Conservation (phyloP, 169 alveolate species). For the Miamiensis avidus region DNA sequence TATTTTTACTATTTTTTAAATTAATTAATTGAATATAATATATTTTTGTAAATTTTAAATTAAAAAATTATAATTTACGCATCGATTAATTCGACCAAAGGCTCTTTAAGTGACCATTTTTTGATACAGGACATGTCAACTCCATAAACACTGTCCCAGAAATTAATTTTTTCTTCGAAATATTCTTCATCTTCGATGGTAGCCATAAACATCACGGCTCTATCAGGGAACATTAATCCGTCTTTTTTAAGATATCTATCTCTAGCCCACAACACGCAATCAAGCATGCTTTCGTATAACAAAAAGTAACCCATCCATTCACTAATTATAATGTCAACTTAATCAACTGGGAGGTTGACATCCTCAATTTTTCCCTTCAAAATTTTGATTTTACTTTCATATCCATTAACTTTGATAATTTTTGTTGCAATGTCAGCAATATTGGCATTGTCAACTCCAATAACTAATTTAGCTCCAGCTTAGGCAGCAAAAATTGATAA, state of each 20-base stretch:
- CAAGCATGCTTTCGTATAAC: conserved; percentile 97
- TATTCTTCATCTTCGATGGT: conserved; percentile 98
- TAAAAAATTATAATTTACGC: conserved; percentile 49
- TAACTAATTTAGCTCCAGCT: conserved; percentile 98
- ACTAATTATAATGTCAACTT: conserved; percentile 97
- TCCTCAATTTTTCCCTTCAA: conserved; percentile 97
- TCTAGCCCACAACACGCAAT: conserved; percentile 95
- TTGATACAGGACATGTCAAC: conserved; percentile 93
- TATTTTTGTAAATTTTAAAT: conserved; percentile 36
- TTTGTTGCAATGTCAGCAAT: conserved; percentile 92
- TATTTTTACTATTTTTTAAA: conserved; percentile 25
- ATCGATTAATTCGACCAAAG: conserved; percentile 94
- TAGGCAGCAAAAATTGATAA: conserved; percentile 96
- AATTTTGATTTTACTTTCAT: conserved; percentile 90
- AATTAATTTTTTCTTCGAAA: conserved; percentile 92
- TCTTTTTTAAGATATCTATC: conserved; percentile 95
- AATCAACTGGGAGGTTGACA: conserved; percentile 92
- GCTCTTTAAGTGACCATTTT: conserved; percentile 91
- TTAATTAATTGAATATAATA: background rate
- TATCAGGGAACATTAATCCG: conserved; percentile 97
- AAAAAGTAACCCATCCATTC: conserved; percentile 99
- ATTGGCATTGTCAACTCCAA: conserved; percentile 97
- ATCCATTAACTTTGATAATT: conserved; percentile 90
- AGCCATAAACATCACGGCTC: conserved; percentile 92
- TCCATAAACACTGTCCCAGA: conserved; percentile 97